Base-by-base conservation (phyloP, 768 basidiomycete species). In the Leccinum ochraceum region DNA sequence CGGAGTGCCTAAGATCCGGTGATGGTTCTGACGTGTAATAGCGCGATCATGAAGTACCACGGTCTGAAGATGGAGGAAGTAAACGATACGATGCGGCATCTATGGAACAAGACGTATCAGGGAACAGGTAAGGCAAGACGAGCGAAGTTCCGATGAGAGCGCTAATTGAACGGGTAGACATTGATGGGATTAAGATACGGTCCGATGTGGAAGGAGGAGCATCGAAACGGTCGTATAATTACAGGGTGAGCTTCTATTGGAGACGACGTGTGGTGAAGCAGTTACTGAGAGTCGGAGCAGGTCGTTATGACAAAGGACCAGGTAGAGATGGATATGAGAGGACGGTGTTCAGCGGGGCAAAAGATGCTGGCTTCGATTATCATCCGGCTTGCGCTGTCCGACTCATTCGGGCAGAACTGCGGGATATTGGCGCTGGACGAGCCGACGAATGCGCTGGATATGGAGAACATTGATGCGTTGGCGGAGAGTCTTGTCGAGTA, bases 311-410 rank as follows among this genome's bases (percentile, higher is more conserved):
- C 90, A 56, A 99, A 99, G 78, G 95, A 98, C 72, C 91, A 95
- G 69, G 95, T 98, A 7, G 96, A 98, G 76, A 95, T 99, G 92
- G 97, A 98, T 76, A 99, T 99, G 97, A 88, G 97, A 59, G 97
- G 97, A 26, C 86, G 97, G 63, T 99, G 97, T 76, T 95, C 92
- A 16, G 97, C 97, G 1, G 97, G 97, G 0, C 97, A 99, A 77
- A 99, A 99, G 78, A 98, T 98, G 84, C 79, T 99, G 60, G 97
- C 96, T 10, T 95, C 93, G 22, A 98, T 98, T 75, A 94, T 98
- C 76, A 98, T 99, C 69, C 88, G 97, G 6, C 86, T 99, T 37
- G 97, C 97, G 4, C 81, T 99, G 28, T 96, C 96, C 6, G 97
- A 99, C 71, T 96, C 94, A 3, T 98, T 99, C 69, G 94, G 94